These are phyloP conservation scores for Plasmodium ovale DNA, from an alignment of 169 alveolate genomes.

Conservation along the genomic window DNA sequence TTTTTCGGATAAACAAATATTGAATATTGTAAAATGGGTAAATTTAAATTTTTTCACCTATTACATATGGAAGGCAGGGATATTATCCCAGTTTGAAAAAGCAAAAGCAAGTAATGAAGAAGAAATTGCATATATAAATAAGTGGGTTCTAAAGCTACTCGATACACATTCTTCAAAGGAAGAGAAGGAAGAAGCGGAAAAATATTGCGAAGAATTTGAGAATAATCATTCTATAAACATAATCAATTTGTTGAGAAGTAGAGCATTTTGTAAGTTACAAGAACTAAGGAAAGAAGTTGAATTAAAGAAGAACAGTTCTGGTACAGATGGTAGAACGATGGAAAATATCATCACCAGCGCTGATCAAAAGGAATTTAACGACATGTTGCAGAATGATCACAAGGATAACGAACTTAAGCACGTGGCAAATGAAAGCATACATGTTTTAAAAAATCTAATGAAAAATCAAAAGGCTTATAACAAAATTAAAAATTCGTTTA, in stretches of 20 bases:
- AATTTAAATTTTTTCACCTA: constrained; percentile 45
- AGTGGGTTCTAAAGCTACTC: constrained; percentile 61
- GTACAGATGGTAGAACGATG: not conserved
- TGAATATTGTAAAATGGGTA: constrained; percentile 63
- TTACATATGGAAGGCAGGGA: constrained; percentile 61
- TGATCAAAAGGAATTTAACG: not conserved
- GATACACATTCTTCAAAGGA: constrained; percentile 64
- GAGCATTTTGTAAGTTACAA: constrained; percentile 71
- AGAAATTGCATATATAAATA: constrained; percentile 69
- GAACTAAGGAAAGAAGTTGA: constrained; percentile 68
- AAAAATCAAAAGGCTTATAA: constrained; percentile 71
- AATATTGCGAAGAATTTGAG: constrained; percentile 64
- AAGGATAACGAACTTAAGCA: constrained; percentile 48
- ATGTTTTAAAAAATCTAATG: constrained; percentile 65
- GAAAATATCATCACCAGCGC: not conserved
- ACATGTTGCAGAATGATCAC: not conserved
- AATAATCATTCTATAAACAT: constrained; percentile 61
- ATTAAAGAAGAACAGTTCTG: not conserved
- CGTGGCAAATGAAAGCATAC: constrained; percentile 74
- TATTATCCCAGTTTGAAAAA: constrained; percentile 72
- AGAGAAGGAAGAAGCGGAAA: constrained; percentile 66
- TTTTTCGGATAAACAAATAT: constrained; percentile 69
- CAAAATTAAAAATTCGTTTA: constrained; percentile 68
- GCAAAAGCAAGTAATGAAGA: constrained; percentile 53
- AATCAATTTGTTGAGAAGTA: constrained; percentile 66